Percentiles rank a stretch among this genome's conserved stretches.
Conservation (phyloP, 306 rosid genomes). For the Mimosa bimucronata region DNA sequence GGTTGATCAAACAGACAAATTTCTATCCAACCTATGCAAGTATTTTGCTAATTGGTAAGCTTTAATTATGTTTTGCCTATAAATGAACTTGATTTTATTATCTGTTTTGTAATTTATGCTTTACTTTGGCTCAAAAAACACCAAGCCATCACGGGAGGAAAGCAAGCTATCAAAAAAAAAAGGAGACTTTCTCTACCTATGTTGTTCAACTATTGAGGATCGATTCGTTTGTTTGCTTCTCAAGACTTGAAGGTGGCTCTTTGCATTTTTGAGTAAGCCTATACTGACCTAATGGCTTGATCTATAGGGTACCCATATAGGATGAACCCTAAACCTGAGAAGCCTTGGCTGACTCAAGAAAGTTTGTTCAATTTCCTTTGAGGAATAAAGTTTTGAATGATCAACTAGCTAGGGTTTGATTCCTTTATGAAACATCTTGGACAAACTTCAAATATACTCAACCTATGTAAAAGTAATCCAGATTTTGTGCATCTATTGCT, state of each 20-base stretch:
- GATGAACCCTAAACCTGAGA: not conserved
- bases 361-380: not conserved
- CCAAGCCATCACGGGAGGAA: not conserved
- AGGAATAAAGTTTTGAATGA: not conserved
- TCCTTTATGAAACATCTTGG: not conserved
- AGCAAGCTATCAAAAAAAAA: not conserved
- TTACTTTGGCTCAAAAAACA: not conserved
- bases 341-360: not conserved
- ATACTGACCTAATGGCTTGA: slow-evolving; percentile 8
- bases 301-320: slow-evolving; percentile 12
- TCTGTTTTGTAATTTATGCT: not conserved
- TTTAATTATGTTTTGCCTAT: too few species aligned
- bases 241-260: not conserved
- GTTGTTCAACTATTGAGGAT: not conserved
- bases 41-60: too few species aligned
- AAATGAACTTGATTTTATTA: not conserved
- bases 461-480: not conserved
- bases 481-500: not conserved
- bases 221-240: slow-evolving; percentile 18
- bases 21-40: too few species aligned
- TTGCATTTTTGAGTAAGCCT: slow-evolving; percentile 17
- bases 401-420: not conserved
- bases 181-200: not conserved
- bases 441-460: not conserved
- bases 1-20: too few species aligned